A percentile compares a stretch with the other conserved stretches of the same genome.
These are phyloP conservation scores for Geotrichum siamense DNA, from an alignment of 1,139 yeast species.

Conservation along the genomic window DNA sequence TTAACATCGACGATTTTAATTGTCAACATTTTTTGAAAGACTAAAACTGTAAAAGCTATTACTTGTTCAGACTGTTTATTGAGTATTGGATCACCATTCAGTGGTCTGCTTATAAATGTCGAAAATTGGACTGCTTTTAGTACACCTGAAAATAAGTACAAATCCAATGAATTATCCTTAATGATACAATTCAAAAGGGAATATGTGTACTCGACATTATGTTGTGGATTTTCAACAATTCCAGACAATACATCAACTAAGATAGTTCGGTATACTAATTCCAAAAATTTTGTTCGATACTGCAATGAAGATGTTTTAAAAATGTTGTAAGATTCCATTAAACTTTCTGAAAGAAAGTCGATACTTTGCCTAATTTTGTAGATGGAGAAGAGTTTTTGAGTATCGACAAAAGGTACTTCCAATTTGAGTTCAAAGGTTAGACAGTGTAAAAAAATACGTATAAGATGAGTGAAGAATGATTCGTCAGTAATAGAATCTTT, in stretches of 20 bases:
- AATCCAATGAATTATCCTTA: background rate
- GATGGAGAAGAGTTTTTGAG: background rate
- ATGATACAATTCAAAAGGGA: slow-evolving; percentile 3
- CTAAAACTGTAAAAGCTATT: background rate
- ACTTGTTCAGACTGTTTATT: background rate
- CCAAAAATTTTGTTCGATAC: background rate
- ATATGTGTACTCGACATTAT: background rate
- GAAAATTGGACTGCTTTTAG: background rate
- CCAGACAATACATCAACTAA: slow-evolving; percentile 6
- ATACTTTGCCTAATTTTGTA: slow-evolving; percentile 1
- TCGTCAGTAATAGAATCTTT: background rate
- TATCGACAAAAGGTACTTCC: slow-evolving; percentile 5
- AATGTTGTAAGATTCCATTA: background rate
- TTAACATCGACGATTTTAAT: background rate
- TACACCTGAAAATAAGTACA: background rate
- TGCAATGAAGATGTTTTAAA: background rate
- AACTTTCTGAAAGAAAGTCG: background rate
- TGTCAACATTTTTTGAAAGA: background rate
- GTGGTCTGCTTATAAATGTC: background rate
- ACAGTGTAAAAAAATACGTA: background rate
- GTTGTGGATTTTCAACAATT: background rate
- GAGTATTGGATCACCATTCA: background rate
- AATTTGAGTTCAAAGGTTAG: background rate
- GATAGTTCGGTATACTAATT: background rate
- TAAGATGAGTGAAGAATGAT: background rate